A percentile compares a stretch with the other conserved stretches of the same genome.
Conservation (phyloP, 2,329 filamentous ascomycete genomes). For the Neopestalotiopsis rosae region DNA sequence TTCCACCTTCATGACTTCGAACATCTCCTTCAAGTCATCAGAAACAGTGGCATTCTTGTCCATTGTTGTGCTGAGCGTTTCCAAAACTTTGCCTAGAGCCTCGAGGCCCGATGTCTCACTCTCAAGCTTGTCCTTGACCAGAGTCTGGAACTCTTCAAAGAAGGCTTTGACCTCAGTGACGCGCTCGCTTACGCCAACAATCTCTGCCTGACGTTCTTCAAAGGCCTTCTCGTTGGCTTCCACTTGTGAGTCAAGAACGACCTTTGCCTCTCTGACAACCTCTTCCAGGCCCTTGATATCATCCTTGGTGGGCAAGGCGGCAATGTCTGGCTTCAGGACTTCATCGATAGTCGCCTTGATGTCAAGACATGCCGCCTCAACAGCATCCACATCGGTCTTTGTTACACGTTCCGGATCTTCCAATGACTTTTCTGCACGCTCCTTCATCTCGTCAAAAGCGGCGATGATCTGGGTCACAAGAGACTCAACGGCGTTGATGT, state of each 20-base stretch:
- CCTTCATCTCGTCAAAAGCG: constrained; percentile 76
- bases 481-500: constrained; percentile 77
- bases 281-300: constrained; percentile 75
- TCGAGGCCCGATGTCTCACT: constrained; percentile 77
- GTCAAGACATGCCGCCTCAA: constrained; percentile 83
- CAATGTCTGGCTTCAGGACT: constrained; percentile 72
- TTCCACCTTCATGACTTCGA: constrained; percentile 78
- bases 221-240: constrained; percentile 79
- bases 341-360: constrained; percentile 81
- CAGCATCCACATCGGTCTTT: constrained; percentile 81
- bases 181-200: constrained; percentile 76
- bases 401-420: constrained; percentile 70
- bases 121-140: constrained; percentile 77
- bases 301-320: constrained; percentile 64
- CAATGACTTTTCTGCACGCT: constrained; percentile 56
- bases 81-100: constrained; percentile 72
- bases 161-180: constrained; percentile 80
- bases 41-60: constrained; percentile 61
- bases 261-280: constrained; percentile 75
- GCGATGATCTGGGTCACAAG: constrained; percentile 79
- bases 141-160: constrained; percentile 78
- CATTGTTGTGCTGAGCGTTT: constrained; percentile 68
- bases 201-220: constrained; percentile 84
- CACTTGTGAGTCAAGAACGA: constrained; percentile 69
- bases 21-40: constrained; percentile 73